Evolutionary conservation across 2,329 filamentous ascomycete species (phyloP).

Genomic region (Fusarium succisae): DNA sequence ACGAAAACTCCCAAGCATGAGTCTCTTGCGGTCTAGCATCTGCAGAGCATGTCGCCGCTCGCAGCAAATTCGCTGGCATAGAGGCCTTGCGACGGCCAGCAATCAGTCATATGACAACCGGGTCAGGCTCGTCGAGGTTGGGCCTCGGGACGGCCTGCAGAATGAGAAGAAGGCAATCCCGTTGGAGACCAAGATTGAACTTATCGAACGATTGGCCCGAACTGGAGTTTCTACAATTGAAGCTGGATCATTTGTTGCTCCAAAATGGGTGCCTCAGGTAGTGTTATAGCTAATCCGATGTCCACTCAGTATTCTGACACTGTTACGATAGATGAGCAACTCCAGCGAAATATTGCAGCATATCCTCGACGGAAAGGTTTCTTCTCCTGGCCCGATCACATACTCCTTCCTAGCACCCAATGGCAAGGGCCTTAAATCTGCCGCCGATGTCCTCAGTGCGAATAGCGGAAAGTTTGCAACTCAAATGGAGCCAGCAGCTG

Average conservation of each 20-base stretch:
- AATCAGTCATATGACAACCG: conserved; percentile 51
- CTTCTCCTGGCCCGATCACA: conserved; percentile 66
- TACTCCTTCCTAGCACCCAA: conserved; percentile 88
- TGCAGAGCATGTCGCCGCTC: conserved; percentile 53
- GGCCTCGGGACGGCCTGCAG: conserved; percentile 85
- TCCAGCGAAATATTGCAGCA: conserved; percentile 79
- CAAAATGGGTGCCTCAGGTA: conserved; percentile 87
- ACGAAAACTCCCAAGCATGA: conserved; percentile 42
- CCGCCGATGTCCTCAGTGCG: conserved; percentile 61
- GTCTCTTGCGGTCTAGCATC: conserved; percentile 48
- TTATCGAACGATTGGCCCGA: conserved; percentile 74
- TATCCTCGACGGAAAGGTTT: conserved; percentile 66
- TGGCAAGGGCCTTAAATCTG: conserved; percentile 74
- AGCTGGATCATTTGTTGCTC: conserved; percentile 82
- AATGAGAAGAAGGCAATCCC: conserved; percentile 81
- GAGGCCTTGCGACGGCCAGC: conserved; percentile 54
- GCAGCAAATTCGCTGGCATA: conserved; percentile 43
- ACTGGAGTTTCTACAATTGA: conserved; percentile 80
- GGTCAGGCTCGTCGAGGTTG: conserved; percentile 81
- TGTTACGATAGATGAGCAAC: conserved; percentile 74
- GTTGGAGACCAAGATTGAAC: conserved; percentile 76
- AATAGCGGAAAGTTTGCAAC: conserved; percentile 61
- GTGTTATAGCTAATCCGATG: conserved; percentile 2
- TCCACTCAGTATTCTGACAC: conserved; percentile 14
- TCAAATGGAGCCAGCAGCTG: conserved; percentile 55